These are phyloP conservation scores for Rhipidocladum racemiflorum DNA, from an alignment of 176 grass and related monocot species.

Conservation along the genomic window DNA sequence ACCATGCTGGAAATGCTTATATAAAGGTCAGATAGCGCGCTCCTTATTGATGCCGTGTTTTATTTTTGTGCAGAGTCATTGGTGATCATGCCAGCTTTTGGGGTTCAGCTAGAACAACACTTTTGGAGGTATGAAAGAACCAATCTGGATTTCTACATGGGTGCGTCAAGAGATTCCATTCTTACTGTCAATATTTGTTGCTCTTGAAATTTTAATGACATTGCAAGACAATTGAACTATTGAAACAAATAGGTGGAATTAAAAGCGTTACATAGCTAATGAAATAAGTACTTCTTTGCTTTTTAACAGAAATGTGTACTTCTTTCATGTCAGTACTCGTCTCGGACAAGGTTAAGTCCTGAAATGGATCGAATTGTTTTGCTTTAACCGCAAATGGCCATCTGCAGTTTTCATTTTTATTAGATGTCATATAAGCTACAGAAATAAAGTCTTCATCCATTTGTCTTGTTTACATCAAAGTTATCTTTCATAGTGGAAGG, in stretches of 20 bases:
- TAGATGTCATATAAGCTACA: neutral
- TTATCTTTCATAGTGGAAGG: slow-evolving; percentile 40
- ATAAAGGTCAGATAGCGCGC: neutral
- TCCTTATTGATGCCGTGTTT: slow-evolving; percentile 6
- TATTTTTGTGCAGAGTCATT: slow-evolving; percentile 55
- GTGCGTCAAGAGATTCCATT: neutral
- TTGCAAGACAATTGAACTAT: neutral
- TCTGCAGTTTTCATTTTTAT: neutral
- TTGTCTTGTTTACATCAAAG: slow-evolving; percentile 8
- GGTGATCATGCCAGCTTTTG: slow-evolving; percentile 76
- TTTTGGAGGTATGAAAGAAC: slow-evolving; percentile 59
- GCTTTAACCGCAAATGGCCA: neutral
- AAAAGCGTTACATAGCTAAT: neutral
- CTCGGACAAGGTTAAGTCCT: neutral
- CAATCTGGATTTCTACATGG: neutral
- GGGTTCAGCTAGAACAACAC: slow-evolving; percentile 70
- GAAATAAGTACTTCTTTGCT: neutral
- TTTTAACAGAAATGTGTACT: neutral
- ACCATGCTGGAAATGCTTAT: neutral
- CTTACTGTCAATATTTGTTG: neutral
- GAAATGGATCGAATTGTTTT: neutral
- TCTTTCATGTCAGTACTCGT: neutral
- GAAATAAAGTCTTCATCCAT: neutral
- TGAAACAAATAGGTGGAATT: slow-evolving; percentile 20
- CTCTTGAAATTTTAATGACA: neutral